phyloP scores from a whole-genome alignment of 495 filamentous ascomycete species.

The Aspergillus kassunensis region DNA sequence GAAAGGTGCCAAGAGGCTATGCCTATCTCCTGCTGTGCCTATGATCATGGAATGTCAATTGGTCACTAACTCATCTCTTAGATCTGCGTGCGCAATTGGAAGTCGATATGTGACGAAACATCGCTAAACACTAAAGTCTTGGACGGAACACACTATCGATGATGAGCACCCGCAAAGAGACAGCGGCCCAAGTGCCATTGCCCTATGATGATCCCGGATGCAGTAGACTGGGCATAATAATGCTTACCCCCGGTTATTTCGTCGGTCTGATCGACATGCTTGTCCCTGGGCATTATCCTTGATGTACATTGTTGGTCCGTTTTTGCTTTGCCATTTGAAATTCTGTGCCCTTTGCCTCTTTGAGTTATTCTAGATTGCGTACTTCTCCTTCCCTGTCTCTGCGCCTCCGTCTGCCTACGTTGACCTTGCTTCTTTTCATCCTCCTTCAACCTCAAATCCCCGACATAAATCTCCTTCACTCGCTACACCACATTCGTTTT shows the following conservation, averaged over 20 bases:
- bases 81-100: neutral
- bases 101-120: neutral
- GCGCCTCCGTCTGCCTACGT: constrained; percentile 7
- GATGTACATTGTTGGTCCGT: constrained; percentile 4
- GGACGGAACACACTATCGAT: constrained; percentile 4
- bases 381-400: neutral
- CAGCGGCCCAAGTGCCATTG: neutral
- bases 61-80: neutral
- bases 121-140: neutral
- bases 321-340: neutral
- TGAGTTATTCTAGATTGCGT: constrained; percentile 6
- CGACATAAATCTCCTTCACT: constrained; percentile 9
- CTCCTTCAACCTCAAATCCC: neutral
- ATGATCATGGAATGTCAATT: no score
- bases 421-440: constrained; percentile 2
- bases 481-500: neutral
- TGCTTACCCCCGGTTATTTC: neutral
- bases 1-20: neutral
- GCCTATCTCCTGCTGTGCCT: neutral
- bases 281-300: neutral
- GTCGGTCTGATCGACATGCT: constrained; percentile 5
- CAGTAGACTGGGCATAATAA: neutral
- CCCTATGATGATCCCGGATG: neutral
- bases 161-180: constrained; percentile 1
- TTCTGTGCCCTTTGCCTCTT: constrained; percentile 1